Evolutionary conservation across 148 eudicot species (phyloP).

Genomic region (Nepenthes gracilis): DNA sequence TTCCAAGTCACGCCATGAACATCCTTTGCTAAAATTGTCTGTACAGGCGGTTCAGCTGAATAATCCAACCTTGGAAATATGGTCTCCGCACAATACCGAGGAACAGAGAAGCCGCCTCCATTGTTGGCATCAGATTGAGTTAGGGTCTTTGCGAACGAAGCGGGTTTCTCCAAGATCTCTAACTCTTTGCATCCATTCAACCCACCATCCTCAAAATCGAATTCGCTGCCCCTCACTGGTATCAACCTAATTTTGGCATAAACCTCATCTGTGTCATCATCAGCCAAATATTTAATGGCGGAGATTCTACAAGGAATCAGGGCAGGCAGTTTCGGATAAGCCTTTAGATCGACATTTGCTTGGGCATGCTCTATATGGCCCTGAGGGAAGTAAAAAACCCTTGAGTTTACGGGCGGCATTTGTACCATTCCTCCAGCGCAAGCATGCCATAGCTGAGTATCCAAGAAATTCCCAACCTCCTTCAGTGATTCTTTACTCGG

Average conservation of each 20-base stretch:
- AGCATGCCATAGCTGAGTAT: constrained; percentile 87
- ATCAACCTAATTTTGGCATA: constrained; percentile 50
- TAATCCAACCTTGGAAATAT: constrained; percentile 80
- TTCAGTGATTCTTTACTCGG: constrained; percentile 29
- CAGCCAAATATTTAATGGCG: constrained; percentile 51
- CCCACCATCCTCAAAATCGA: constrained; percentile 24
- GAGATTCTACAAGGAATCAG: constrained; percentile 47
- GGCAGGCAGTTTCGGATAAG: constrained; percentile 40
- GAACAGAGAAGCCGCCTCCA: constrained; percentile 92
- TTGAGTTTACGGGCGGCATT: constrained; percentile 65
- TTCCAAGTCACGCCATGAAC: constrained; percentile 85
- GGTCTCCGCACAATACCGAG: constrained; percentile 91
- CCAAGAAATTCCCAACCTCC: constrained; percentile 43
- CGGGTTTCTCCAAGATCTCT: constrained; percentile 40
- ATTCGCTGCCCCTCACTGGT: constrained; percentile 28
- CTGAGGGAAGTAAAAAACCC: constrained; percentile 74
- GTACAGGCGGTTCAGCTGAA: constrained; percentile 86
- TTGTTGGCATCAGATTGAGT: constrained; percentile 97
- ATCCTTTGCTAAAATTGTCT: constrained; percentile 70
- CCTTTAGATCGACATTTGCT: constrained; percentile 32
- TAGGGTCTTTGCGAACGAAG: constrained; percentile 78
- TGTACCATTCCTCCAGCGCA: constrained; percentile 98
- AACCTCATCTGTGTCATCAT: constrained; percentile 69
- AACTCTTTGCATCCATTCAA: constrained; percentile 10
- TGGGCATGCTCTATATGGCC: constrained; percentile 85